phyloP scores from a whole-genome alignment of 768 basidiomycete genomes.

The Porphyrellus cyaneotinctus region DNA sequence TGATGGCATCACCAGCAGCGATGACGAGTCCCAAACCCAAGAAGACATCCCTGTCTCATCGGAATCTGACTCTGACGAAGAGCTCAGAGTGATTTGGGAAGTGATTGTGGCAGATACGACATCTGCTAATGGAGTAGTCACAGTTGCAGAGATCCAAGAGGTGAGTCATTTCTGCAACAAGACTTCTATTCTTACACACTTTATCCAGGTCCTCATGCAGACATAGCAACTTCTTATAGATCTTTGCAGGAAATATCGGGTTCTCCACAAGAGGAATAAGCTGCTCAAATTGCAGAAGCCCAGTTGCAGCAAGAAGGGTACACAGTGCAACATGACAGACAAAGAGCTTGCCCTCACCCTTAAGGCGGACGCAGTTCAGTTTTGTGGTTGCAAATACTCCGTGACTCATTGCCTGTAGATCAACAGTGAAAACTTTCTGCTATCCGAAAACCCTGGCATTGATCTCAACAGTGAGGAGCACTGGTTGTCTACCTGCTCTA shows the following conservation, averaged over 20 bases:
- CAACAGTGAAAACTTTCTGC: background rate
- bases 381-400: background rate
- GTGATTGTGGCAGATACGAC: background rate
- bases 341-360: background rate
- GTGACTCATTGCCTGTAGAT: background rate
- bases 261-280: background rate
- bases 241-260: background rate
- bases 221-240: background rate
- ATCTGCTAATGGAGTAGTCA: background rate
- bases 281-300: background rate
- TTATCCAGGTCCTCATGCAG: background rate
- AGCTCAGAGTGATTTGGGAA: background rate
- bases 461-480: background rate
- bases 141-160: background rate
- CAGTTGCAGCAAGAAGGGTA: background rate
- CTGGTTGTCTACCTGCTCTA: background rate
- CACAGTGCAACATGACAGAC: background rate
- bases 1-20: too few species aligned
- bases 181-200: background rate
- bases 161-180: background rate
- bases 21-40: background rate
- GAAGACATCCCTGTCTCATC: background rate
- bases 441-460: background rate
- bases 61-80: background rate
- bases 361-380: background rate